Evolutionary conservation across 2,329 filamentous ascomycete genomes (phyloP), one percentile per base, ranked within the genome.

Genomic region (Calonectria pteridis): DNA sequence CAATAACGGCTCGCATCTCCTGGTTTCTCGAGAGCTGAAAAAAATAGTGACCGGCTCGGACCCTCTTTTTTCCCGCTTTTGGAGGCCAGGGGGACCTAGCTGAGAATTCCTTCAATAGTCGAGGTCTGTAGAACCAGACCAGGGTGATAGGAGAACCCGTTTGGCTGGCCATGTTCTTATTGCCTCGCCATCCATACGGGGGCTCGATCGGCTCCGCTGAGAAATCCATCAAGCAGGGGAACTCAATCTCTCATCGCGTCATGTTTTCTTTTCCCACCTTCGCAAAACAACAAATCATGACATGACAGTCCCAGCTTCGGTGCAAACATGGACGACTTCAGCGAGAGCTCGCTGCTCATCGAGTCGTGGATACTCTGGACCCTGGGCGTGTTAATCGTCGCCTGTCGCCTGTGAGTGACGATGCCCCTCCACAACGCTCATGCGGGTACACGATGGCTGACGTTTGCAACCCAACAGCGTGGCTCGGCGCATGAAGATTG

Each of bases 401-500:
- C 28, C 3, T 78, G 77, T 23, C 79, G 81, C 5, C 43, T 83
- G 75, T 80, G 59, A 77, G 78, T 76, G 63, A 35, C 58, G 31
- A 46, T 20, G 2, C 43, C 43, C 43, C 26, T 35, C 63, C 18
- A 28, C 63, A 55, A 55, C 46, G 20, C 18, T 51, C 29, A 50
- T 58, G 33, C 31, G 16, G n/a, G 29, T 46, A 29, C 58, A 51
- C 28, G 23, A 35, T 40, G 13, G 23, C 37, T 74, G 43, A 63
- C 50, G 16, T 14, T 23, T 33, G 29, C 33, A 31, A 31, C 70
- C 58, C 14, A 46, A 14, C 43, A 79, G 78, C 28, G 59, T 79
- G 43, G 83, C 84, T 10, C 78, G 84, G 18, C 81, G 82, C 1
- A 78, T 85, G 23, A 82, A 82, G 64, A 77, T 91, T 35, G 85